Evolutionary conservation across 345 rosid genomes (phyloP).

Genomic region (Microcos paniculata): DNA sequence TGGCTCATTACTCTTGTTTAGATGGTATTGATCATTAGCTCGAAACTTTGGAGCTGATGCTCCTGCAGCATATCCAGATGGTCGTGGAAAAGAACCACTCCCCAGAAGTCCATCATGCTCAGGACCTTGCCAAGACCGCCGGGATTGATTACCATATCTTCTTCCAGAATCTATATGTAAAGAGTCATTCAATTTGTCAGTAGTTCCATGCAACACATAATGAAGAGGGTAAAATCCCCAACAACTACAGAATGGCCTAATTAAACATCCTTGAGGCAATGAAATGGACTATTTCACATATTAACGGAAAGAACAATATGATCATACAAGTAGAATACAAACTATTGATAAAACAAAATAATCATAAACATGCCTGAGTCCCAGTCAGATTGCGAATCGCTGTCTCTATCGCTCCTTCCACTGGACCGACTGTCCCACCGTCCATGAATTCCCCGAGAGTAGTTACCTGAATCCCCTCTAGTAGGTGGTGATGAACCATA

Average conservation of each 20-base stretch:
- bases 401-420: constrained; percentile 73
- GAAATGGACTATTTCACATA: not conserved
- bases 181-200: constrained; percentile 14
- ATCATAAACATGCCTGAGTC: constrained; percentile 60
- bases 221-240: not conserved
- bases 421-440: constrained; percentile 87
- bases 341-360: constrained; percentile 1
- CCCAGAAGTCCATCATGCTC: constrained; percentile 99
- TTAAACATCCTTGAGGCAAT: not conserved
- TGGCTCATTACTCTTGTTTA: constrained; percentile 68
- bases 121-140: constrained; percentile 75
- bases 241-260: not conserved
- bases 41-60: constrained; percentile 59
- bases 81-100: constrained; percentile 88
- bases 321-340: constrained; percentile 13
- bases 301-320: not conserved
- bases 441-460: constrained; percentile 60
- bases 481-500: constrained; percentile 89
- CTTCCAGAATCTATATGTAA: constrained; percentile 58
- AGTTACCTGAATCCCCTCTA: constrained; percentile 63
- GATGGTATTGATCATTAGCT: constrained; percentile 64
- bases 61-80: constrained; percentile 66
- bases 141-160: constrained; percentile 64
- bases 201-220: not conserved
- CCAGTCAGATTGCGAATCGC: constrained; percentile 69